Evolutionary conservation across 768 basidiomycete species (phyloP), one percentile per base, ranked within the genome.

Genomic region (Hypholoma fasciculare): DNA sequence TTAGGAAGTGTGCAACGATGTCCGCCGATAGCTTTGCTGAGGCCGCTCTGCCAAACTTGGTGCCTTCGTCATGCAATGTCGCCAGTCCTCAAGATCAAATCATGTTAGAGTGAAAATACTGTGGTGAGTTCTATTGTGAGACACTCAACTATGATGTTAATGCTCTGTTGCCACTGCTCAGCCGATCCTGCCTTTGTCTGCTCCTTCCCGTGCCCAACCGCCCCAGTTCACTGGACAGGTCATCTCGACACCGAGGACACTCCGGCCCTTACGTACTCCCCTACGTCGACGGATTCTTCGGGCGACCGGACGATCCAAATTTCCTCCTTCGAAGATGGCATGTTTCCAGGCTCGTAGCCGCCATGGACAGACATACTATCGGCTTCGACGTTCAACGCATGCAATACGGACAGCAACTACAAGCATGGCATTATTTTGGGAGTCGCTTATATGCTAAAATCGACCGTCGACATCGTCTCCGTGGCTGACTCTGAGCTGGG

Each of bases 221-320:
- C 20, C 20, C 7, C 50, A 58, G 50, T 38, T 30, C 34, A 26
- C 47, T 37, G 34, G 40, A 23, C 26, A 51, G 13, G 2, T 13
- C 12, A 48, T 52, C 14, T 70, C 40, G 26, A 68, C 66, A 60
- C 79, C 72, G 9, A 79, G 78, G 71, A 79, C 17, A 85, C 83
- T 0, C 86, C 86, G 0, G 73, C 76, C 17, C 80, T 88, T 39
- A 80, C 76, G 12, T 82, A 82, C 50, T 87, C 86, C 0, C 86
- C 86, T 0, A 79, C 83, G 1, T 80, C 85, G 3, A 85, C 84
- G 1, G 84, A 83, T 0, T 78, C 77, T 12, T 71, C 78, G 48
- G 80, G 79, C 39, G 84, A 85, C 61, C 78, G 78, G 20, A 86
- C 83, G 0, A 73, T 85, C 20, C 85, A 86, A 62, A 81, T 85